These are phyloP conservation scores for Willaertia magna DNA, from an alignment of 208 protist species.

Conservation along the genomic window DNA sequence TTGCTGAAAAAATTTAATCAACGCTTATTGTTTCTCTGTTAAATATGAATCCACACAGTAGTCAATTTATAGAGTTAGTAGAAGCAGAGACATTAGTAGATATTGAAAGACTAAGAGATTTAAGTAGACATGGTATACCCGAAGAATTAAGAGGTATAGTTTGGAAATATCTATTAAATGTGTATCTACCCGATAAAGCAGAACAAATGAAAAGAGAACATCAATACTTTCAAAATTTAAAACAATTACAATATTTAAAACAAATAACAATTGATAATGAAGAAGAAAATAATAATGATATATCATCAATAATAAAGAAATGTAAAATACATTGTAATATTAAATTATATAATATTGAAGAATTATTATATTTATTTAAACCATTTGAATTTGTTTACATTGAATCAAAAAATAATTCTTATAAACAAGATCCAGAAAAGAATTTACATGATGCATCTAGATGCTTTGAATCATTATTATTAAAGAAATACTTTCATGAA, in stretches of 20 bases:
- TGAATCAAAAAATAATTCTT: not conserved
- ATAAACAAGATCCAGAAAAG: not conserved
- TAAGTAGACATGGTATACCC: not conserved
- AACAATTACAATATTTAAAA: not conserved
- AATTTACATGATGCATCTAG: not conserved
- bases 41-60: too few relatives aligned
- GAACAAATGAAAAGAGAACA: not conserved
- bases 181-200: not conserved
- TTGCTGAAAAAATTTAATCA: too few relatives aligned
- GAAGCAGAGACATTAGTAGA: not conserved
- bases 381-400: not conserved
- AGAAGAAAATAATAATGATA: not conserved
- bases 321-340: not conserved
- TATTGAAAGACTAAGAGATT: not conserved
- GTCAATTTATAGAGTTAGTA: not conserved
- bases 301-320: not conserved
- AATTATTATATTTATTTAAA: not conserved
- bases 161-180: constrained; percentile 1
- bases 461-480: not conserved
- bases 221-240: not conserved
- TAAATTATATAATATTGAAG: not conserved
- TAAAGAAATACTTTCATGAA: not conserved
- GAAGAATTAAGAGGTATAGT: not conserved
- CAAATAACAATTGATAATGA: too few relatives aligned
- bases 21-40: too few relatives aligned